phyloP scores from a whole-genome alignment of 192 early-diverging fungal genomes.

The Coemansia sp. region DNA sequence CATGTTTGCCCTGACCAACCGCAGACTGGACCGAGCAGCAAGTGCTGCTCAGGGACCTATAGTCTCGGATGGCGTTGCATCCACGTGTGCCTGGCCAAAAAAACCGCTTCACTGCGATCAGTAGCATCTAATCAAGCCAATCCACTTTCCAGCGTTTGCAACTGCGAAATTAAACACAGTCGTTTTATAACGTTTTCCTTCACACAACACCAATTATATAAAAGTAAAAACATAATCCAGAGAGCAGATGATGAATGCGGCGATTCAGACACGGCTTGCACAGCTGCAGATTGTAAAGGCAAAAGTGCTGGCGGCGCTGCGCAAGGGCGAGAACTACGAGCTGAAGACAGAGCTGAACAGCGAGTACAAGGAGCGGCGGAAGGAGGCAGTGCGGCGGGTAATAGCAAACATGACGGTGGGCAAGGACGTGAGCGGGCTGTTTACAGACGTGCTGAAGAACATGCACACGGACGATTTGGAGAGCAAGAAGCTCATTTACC shows the following conservation, averaged over 20 bases:
- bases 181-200: too few relatives aligned
- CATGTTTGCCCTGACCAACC: constrained; percentile 29
- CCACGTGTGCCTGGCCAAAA: constrained; percentile 21
- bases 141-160: too few relatives aligned
- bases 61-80: constrained; percentile 33
- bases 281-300: constrained; percentile 52
- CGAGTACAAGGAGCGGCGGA: constrained; percentile 93
- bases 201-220: too few relatives aligned
- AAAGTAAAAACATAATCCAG: background rate
- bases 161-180: too few relatives aligned
- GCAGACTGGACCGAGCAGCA: constrained; percentile 11
- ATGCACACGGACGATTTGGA: constrained; percentile 97
- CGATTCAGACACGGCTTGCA: constrained; percentile 49
- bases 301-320: constrained; percentile 49
- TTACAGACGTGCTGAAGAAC: constrained; percentile 97
- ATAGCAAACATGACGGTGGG: constrained; percentile 99
- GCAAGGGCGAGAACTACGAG: constrained; percentile 89
- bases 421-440: constrained; percentile 94
- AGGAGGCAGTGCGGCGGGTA: constrained; percentile 97
- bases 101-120: background rate
- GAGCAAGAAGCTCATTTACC: constrained; percentile 90
- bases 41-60: background rate
- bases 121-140: background rate
- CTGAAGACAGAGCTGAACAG: constrained; percentile 95
- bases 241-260: constrained; percentile 49